Percentiles rank a stretch among this genome's conserved stretches.
Evolutionary conservation across 2,329 filamentous ascomycete species (phyloP).

Genomic region (Cercospora zeina): DNA sequence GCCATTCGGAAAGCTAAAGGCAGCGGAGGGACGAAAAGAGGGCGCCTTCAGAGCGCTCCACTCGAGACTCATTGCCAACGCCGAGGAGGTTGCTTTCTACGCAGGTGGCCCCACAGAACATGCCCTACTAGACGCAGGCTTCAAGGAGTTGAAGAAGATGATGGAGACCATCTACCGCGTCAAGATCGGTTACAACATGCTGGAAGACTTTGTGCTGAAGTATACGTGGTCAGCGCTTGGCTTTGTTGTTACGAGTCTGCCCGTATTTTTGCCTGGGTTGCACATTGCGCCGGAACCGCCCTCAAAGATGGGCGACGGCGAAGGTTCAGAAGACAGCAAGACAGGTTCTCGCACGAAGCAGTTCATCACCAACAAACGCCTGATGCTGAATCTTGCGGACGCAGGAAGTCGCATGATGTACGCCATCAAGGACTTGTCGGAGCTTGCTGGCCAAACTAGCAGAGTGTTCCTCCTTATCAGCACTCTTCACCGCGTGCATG

Average conservation of each 20-base stretch:
- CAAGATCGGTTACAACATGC: slow-evolving; percentile 97
- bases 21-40: slow-evolving; percentile 90
- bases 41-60: slow-evolving; percentile 92
- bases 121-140: slow-evolving; percentile 85
- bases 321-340: slow-evolving; percentile 24
- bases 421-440: slow-evolving; percentile 95
- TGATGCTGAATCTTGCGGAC: slow-evolving; percentile 96
- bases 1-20: slow-evolving; percentile 94
- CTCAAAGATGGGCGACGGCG: slow-evolving; percentile 56
- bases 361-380: slow-evolving; percentile 97
- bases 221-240: slow-evolving; percentile 99
- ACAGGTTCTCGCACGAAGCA: slow-evolving; percentile 83
- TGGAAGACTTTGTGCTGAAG: slow-evolving; percentile 96
- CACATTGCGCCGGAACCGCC: slow-evolving; percentile 62
- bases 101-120: slow-evolving; percentile 94
- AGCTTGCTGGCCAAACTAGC: slow-evolving; percentile 92
- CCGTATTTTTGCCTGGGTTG: slow-evolving; percentile 92
- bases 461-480: slow-evolving; percentile 94
- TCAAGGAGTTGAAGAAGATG: slow-evolving; percentile 88
- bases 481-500: slow-evolving; percentile 89
- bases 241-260: slow-evolving; percentile 87
- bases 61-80: slow-evolving; percentile 89
- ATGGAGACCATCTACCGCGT: slow-evolving; percentile 99
- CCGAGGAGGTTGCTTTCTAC: slow-evolving; percentile 97
- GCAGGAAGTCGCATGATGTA: slow-evolving; percentile 99